Conservation (phyloP, 2,329 filamentous ascomycete genomes). For the Macroventuria anomochaeta region DNA sequence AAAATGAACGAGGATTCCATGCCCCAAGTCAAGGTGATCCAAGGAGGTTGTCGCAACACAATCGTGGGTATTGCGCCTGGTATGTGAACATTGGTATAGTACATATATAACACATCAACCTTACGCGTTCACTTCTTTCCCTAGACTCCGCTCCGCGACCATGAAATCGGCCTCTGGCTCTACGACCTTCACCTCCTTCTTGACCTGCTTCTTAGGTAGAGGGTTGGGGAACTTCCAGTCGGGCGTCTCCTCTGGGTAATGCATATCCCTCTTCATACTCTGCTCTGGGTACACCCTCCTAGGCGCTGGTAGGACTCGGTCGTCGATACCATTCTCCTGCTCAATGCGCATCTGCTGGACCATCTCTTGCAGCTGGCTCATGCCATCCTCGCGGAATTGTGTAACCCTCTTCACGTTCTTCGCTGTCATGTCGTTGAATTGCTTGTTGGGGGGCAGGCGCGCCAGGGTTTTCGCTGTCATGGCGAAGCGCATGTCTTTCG, state of each 20-base stretch:
- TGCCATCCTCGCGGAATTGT: slow-evolving; percentile 70
- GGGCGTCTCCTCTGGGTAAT: slow-evolving; percentile 36
- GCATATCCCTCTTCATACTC: slow-evolving; percentile 36
- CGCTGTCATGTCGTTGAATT: slow-evolving; percentile 73
- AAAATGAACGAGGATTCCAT: no score
- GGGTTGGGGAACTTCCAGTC: slow-evolving; percentile 33
- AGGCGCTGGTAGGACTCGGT: slow-evolving; percentile 35
- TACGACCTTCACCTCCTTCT: slow-evolving; percentile 12
- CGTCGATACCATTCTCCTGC: slow-evolving; percentile 33
- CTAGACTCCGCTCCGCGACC: slow-evolving; percentile 11
- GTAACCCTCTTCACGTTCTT: slow-evolving; percentile 87
- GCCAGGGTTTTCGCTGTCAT: slow-evolving; percentile 88
- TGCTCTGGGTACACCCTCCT: slow-evolving; percentile 43
- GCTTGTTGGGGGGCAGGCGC: slow-evolving; percentile 60
- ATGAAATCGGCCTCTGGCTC: slow-evolving; percentile 12
- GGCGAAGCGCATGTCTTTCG: slow-evolving; percentile 91
- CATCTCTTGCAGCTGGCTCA: slow-evolving; percentile 69
- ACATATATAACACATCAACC: slow-evolving; percentile 9
- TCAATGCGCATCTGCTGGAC: slow-evolving; percentile 52
- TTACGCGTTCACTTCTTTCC: slow-evolving; percentile 16
- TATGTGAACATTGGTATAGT: slow-evolving; percentile 23
- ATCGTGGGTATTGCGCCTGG: neutral
- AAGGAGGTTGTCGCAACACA: neutral
- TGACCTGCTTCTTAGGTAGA: slow-evolving; percentile 12
- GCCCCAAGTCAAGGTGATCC: no score